Base-by-base conservation (phyloP, 2,329 filamentous ascomycete genomes). In the Neocucurbitaria cava region DNA sequence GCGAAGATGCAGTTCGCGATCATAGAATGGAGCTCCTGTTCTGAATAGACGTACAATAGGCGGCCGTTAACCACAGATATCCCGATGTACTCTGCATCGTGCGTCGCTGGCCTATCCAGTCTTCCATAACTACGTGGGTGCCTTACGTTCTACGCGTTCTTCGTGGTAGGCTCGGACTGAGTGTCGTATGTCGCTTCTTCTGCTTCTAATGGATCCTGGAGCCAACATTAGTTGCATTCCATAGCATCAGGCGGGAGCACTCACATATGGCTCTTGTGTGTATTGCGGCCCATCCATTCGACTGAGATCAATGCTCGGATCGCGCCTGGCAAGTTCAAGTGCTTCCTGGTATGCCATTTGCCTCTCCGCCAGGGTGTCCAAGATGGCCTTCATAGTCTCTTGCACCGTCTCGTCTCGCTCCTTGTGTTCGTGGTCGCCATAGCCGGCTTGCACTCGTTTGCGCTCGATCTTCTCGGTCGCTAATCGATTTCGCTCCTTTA, bases 261-360 rank as follows among this genome's bases (percentile, higher is more conserved):
- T 15, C 56, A 71, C 69, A 36, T 72, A 72, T 33, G 65, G 56
- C 28, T 63, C 45, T 30, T 62, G 56, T 20, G 64, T 62, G 44
- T 67, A 72, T 48, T 68, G 67, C 23, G 64, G 67, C 17, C 63
- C 62, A 31, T 66, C 66, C 38, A 59, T 60, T 39, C 54, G 60
- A 20, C 48, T 52, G n/a, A 71, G 52, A 44, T 74, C 67, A 17
- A 73, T 66, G 1, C 56, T 58, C 1, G 68, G 67, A 39, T 94
- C 90, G 8, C 78, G 70, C 77, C 64, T 62, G 8, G 72, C 90
- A 59, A 90, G 78, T 54, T 83, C 78, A 45, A 85, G 79, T 20
- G 91, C 91, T 70, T 92, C 90, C 70, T 91, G 84, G 89, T 92
- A 98, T 9, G 90, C 85, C 78, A 96, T 94, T 79, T 87, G 95